phyloP scores from a whole-genome alignment of 306 rosid species.

The Cicer yamashitae region DNA sequence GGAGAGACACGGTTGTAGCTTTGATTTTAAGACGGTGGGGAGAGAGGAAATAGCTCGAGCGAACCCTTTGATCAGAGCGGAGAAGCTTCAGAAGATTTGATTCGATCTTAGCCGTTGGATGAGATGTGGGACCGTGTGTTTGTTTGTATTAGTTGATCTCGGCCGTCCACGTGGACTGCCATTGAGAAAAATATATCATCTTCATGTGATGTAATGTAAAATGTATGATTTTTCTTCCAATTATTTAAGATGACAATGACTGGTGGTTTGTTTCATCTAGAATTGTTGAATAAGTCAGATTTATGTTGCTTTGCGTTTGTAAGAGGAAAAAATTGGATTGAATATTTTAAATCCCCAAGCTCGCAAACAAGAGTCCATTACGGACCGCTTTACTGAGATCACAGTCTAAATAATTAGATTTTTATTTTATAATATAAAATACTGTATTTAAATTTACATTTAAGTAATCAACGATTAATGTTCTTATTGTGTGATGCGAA shows the following conservation, averaged over 20 bases:
- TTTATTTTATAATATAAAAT: too few relatives aligned
- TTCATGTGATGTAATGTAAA: neutral
- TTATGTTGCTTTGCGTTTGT: conserved; percentile 38
- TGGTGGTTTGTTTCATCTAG: conserved; percentile 19
- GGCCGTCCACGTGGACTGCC: conserved; percentile 17
- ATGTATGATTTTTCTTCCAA: conserved; percentile 30
- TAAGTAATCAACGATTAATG: too few relatives aligned
- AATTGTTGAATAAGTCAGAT: conserved; percentile 38
- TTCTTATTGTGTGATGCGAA: too few relatives aligned
- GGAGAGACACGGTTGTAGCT: conserved; percentile 81
- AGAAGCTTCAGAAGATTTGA: conserved; percentile 64
- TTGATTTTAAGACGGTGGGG: conserved; percentile 82
- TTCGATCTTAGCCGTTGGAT: conserved; percentile 49
- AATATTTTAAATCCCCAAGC: neutral
- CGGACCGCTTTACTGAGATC: too few relatives aligned
- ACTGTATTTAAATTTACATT: too few relatives aligned
- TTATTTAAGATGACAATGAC: neutral
- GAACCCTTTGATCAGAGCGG: conserved; percentile 79
- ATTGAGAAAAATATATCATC: neutral
- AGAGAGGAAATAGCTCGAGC: conserved; percentile 83
- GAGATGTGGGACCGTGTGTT: neutral
- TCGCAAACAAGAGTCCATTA: too few relatives aligned
- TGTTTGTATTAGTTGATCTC: conserved; percentile 29
- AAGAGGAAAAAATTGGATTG: neutral
- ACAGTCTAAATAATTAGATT: too few relatives aligned